phyloP scores from a whole-genome alignment of 352 stramenopile genomes.

The Globisporangium solare region DNA sequence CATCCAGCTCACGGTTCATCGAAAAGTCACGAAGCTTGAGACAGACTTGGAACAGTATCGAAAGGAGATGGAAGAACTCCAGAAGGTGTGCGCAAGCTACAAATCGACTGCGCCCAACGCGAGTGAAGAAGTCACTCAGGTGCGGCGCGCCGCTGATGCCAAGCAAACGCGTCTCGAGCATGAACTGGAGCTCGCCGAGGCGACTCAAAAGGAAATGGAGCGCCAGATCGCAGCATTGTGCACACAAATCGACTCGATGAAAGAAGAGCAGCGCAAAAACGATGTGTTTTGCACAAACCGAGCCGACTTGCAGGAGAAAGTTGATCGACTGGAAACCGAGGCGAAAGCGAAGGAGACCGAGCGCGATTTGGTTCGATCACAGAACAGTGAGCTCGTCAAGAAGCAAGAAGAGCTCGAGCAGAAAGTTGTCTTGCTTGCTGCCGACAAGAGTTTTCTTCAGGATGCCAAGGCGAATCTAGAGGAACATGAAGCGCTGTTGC shows the following conservation, averaged over 20 bases:
- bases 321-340: slow-evolving; percentile 31
- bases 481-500: slow-evolving; percentile 37
- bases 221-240: slow-evolving; percentile 42
- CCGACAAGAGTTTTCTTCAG: slow-evolving; percentile 61
- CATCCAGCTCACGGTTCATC: slow-evolving; percentile 53
- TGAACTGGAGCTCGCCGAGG: slow-evolving; percentile 48
- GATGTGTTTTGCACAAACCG: slow-evolving; percentile 25
- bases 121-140: slow-evolving; percentile 29
- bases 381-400: slow-evolving; percentile 21
- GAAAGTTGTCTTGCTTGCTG: slow-evolving; percentile 35
- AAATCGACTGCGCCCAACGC: slow-evolving; percentile 27
- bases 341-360: slow-evolving; percentile 17
- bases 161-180: slow-evolving; percentile 36
- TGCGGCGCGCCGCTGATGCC: slow-evolving; percentile 22
- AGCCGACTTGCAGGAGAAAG: slow-evolving; percentile 25
- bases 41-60: slow-evolving; percentile 30
- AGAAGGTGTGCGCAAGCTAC: slow-evolving; percentile 20
- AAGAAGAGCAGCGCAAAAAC: slow-evolving; percentile 32
- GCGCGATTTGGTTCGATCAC: slow-evolving; percentile 11
- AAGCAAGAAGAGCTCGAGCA: slow-evolving; percentile 28
- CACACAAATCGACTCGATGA: slow-evolving; percentile 36
- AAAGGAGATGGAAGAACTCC: slow-evolving; percentile 31
- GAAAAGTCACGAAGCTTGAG: slow-evolving; percentile 33
- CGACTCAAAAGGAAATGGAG: slow-evolving; percentile 47
- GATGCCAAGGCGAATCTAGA: slow-evolving; percentile 55